Base-by-base conservation (phyloP, 1,139 yeast species). In the Debaryomyces sp. region DNA sequence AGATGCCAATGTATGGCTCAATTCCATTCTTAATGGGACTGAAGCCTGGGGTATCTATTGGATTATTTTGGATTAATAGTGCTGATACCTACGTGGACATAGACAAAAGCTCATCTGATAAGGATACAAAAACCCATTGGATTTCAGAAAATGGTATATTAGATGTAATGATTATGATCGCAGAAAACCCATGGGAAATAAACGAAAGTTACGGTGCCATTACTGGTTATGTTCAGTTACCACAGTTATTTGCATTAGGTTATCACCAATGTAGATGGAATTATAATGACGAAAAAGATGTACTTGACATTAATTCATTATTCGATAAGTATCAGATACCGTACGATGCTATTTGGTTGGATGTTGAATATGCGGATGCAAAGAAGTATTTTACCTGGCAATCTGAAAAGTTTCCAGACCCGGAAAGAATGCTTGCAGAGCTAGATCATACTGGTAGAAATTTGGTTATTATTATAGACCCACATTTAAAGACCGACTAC, bases 191-290 rank as follows among this genome's bases (percentile, higher is more conserved):
- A 1, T 58, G 63, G 1, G 81, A 80, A 7, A 77, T 94, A 27
- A 80, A 85, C 43, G 62, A 75, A 44, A 76, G 82, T 38, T 94
- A 87, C 63, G 87, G 92, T 1, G 60, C 68, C 5, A 66, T 94
- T n/a, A 85, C 96, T 0, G 99, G 99, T 0, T 80, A 71, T 52
- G 76, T 90, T 0, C 67, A 73, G 10, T 70, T 94, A n/a, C 99
- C 99, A 0, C 89, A 84, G 53, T 57, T 85, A 39, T 88, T 91
- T 58, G 76, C 97, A 0, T 68, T 91, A 32, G 99, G 96, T 0
- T 89, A 94, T 62, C 99, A 94, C 63, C 98, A 92, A 67, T 94
- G 97, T 64, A 79, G 99, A 60, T 94, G 99, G 99, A 95, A 94
- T 67, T 94, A 94, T 70, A 89, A 90, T 61, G 91, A 88, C 56